Conservation (phyloP, 1,139 yeast species). For the Arxiozyma slooffiae region DNA sequence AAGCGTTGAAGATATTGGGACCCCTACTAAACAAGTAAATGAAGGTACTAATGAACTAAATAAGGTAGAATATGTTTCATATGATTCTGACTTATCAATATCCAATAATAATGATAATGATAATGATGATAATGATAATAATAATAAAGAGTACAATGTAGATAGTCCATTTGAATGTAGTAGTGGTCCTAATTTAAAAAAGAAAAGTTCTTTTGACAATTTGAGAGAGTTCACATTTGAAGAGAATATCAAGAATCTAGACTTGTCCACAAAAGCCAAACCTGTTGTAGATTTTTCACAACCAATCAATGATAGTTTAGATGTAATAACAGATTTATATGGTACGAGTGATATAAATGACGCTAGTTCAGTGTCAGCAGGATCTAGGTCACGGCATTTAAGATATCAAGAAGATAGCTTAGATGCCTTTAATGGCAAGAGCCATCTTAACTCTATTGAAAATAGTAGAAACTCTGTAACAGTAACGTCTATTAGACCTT, state of each 20-base stretch:
- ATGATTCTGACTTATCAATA: slow-evolving; percentile 1
- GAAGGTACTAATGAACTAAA: neutral
- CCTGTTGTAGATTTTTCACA: neutral
- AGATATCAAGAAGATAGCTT: neutral
- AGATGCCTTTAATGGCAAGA: neutral
- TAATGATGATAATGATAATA: too few species aligned
- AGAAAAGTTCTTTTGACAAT: slow-evolving; percentile 11
- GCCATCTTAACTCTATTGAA: neutral
- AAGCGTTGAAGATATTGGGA: slow-evolving; percentile 10
- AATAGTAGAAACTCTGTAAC: neutral
- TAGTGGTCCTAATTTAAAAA: slow-evolving; percentile 6
- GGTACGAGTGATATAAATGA: neutral
- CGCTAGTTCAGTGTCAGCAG: neutral
- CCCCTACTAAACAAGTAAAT: neutral
- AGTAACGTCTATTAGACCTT: slow-evolving; percentile 18
- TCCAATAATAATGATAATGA: neutral
- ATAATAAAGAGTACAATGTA: neutral
- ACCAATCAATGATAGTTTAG: neutral
- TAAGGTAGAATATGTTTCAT: neutral
- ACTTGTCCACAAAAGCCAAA: neutral
- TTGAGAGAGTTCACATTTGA: slow-evolving; percentile 20
- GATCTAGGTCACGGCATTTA: neutral
- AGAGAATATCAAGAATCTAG: neutral
- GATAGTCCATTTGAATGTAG: neutral
- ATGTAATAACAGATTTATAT: neutral